Base-by-base conservation (phyloP, 2,329 filamentous ascomycete species). In the Aspergillus caelatus region DNA sequence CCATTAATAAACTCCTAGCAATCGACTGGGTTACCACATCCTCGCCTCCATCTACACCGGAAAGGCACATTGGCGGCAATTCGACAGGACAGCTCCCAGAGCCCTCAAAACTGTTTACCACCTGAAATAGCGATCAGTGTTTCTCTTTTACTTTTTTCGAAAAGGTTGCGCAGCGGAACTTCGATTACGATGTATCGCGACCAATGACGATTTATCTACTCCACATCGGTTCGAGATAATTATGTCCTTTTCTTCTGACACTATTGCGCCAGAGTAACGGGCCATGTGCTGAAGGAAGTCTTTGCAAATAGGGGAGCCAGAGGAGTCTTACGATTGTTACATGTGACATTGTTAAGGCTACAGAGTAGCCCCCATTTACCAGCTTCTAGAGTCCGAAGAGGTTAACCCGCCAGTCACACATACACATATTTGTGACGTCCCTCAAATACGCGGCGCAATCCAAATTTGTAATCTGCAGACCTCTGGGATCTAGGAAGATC, bases 241-340 rank as follows among this genome's bases (percentile, higher is more conserved):
- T 36, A 45, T 63, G 57, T 43, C 50, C 46, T 19, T 60, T 28
- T 39, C 16, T 26, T 60, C 60, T 26, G 34, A 55, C 23, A 55
- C 32, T 21, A 60, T 46, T 62, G 55, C 30, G 21, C 53, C 32
- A 45, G 32, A 41, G 34, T 60, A 48, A n/a, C 39, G 28, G 43
- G 54, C 43, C 21, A 63, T 63, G 61, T 23, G 30, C 43, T 60
- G 48, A 60, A 60, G 23, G 32, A 28, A 52, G n/a, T 36, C 28
- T 10, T 39, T 19, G n/a, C 23, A 9, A 26, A 60, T 32, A 56
- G 50, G 48, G 56, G 34, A 59, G 52, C 52, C 26, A 56, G 61
- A 46, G 56, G 61, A 46, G 56, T 26, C 32, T 26, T 23, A 23
- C 32, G 21, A 26, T 19, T 23, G 39, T 55, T 55, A 1, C 34